These are phyloP conservation scores for Alliaria petiolata DNA, from an alignment of 345 rosid genomes.

Conservation along the genomic window DNA sequence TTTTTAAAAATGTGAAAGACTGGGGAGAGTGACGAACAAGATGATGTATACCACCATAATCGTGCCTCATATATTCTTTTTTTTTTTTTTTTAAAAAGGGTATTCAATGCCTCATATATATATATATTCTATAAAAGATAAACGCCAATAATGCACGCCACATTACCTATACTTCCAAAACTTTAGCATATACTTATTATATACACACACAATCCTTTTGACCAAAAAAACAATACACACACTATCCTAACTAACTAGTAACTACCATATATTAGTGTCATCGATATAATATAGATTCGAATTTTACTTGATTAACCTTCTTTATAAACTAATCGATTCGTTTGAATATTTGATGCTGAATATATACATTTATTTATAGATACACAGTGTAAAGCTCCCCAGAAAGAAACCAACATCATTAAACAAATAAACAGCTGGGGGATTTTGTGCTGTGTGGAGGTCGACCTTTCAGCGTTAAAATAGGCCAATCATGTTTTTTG, in stretches of 20 bases:
- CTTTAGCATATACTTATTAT: slow-evolving; percentile 12
- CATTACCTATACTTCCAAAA: slow-evolving; percentile 23
- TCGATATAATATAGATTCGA: slow-evolving; percentile 9
- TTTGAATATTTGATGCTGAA: slow-evolving; percentile 9
- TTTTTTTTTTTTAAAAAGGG: too few species aligned
- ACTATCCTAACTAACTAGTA: slow-evolving; percentile 24
- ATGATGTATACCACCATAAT: slow-evolving; percentile 34
- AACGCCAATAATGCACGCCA: slow-evolving; percentile 33
- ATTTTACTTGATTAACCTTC: slow-evolving; percentile 9
- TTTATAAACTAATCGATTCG: neutral
- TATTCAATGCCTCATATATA: too few species aligned
- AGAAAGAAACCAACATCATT: slow-evolving; percentile 32
- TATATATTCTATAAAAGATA: slow-evolving; percentile 14
- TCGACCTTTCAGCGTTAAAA: slow-evolving; percentile 33
- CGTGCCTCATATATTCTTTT: slow-evolving; percentile 28
- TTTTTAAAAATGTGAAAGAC: neutral
- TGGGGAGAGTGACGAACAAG: slow-evolving; percentile 31
- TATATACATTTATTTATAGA: neutral
- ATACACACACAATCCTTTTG: neutral
- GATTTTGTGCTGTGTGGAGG: slow-evolving; percentile 30
- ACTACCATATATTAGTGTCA: slow-evolving; percentile 17
- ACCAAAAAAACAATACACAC: neutral
- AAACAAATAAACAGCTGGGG: slow-evolving; percentile 30
- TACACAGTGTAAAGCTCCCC: slow-evolving; percentile 23
- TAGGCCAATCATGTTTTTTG: slow-evolving; percentile 27